These are phyloP conservation scores for Populus tremula DNA, from an alignment of 345 rosid genomes.

Conservation along the genomic window DNA sequence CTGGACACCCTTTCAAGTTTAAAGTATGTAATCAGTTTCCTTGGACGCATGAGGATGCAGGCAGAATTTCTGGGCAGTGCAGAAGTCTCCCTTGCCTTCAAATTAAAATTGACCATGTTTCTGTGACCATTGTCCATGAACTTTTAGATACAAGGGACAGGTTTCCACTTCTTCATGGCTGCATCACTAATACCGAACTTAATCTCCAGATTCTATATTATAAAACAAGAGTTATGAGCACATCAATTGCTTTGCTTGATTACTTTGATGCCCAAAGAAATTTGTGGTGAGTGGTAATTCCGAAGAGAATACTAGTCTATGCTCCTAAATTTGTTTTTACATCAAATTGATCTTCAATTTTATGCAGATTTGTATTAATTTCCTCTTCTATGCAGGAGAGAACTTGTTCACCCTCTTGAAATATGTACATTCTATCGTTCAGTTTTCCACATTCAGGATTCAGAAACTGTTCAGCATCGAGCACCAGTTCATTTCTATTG, in stretches of 20 bases:
- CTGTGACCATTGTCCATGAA: slow-evolving; percentile 77
- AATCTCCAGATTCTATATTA: slow-evolving; percentile 53
- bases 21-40: slow-evolving; percentile 42
- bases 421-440: slow-evolving; percentile 59
- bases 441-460: slow-evolving; percentile 39
- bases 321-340: slow-evolving; percentile 15
- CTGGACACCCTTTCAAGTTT: slow-evolving; percentile 91
- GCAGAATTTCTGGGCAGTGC: slow-evolving; percentile 38
- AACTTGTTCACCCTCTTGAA: slow-evolving; percentile 69
- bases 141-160: slow-evolving; percentile 60
- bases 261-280: slow-evolving; percentile 72
- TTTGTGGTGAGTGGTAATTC: slow-evolving; percentile 54
- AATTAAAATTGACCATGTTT: slow-evolving; percentile 45
- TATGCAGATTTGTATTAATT: slow-evolving; percentile 9
- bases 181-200: slow-evolving; percentile 46
- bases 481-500: slow-evolving; percentile 72
- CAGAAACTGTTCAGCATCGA: slow-evolving; percentile 27
- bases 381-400: slow-evolving; percentile 53
- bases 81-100: slow-evolving; percentile 49
- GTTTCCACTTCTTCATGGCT: slow-evolving; percentile 65
- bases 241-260: slow-evolving; percentile 40
- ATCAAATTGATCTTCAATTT: slow-evolving; percentile 2
- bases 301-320: slow-evolving; percentile 7
- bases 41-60: slow-evolving; percentile 32
- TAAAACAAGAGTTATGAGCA: slow-evolving; percentile 66